Evolutionary conservation across 202 grass and related monocot genomes (phyloP).

Genomic region (Eragrostis tef): DNA sequence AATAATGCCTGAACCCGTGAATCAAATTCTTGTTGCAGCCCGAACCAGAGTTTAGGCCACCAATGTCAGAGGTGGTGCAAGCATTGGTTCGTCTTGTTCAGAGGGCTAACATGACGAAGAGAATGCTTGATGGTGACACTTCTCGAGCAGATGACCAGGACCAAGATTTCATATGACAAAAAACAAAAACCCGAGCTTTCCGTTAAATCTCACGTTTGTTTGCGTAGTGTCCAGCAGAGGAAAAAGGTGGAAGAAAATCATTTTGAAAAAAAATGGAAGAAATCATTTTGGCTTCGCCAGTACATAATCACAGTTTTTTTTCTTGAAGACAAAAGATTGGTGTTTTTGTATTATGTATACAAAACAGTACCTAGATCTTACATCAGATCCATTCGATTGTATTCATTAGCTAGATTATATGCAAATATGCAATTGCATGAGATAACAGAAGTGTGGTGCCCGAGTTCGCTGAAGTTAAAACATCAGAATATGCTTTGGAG

Average conservation of each 20-base stretch:
- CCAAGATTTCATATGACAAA: constrained; percentile 64
- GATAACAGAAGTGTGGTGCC: constrained; percentile 23
- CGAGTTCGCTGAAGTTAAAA: constrained; percentile 13
- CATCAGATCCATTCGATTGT: constrained; percentile 5
- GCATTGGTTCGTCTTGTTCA: constrained; percentile 85
- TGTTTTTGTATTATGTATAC: constrained; percentile 17
- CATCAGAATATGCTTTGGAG: neutral
- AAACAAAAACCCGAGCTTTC: neutral
- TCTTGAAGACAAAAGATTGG: constrained; percentile 13
- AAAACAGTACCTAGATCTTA: constrained; percentile 10
- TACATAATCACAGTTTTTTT: constrained; percentile 57
- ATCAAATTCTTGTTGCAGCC: constrained; percentile 59
- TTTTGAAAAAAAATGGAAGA: neutral
- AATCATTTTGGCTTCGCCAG: constrained; percentile 22
- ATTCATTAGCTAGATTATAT: constrained; percentile 35
- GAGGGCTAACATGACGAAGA: constrained; percentile 95
- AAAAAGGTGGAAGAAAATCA: constrained; percentile 10
- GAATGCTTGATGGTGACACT: constrained; percentile 70
- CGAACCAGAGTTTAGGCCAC: constrained; percentile 93
- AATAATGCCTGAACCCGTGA: constrained; percentile 11
- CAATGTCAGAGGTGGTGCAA: constrained; percentile 97
- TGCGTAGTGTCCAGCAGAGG: constrained; percentile 26
- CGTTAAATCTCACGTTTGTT: constrained; percentile 31
- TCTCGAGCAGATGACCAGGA: constrained; percentile 68
- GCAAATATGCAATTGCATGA: neutral